Percentiles rank a stretch among this genome's conserved stretches.
These are phyloP conservation scores for Heimioporus sp. DNA, from an alignment of 768 basidiomycete genomes.

Conservation along the genomic window DNA sequence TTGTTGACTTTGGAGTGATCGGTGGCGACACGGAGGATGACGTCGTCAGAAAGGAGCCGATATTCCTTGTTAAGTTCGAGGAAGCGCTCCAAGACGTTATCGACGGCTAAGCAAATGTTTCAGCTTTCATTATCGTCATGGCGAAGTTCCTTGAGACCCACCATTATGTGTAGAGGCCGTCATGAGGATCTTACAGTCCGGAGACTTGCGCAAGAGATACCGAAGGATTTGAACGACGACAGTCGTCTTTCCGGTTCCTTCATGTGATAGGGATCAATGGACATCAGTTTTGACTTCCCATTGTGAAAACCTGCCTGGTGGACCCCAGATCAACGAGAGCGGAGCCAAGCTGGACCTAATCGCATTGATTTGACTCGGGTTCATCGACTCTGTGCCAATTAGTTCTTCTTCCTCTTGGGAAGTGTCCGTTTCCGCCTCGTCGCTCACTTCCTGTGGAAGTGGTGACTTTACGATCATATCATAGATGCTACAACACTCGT, in stretches of 20 bases:
- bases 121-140: neutral
- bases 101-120: conserved; percentile 48
- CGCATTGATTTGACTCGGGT: conserved; percentile 54
- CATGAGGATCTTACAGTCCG: conserved; percentile 55
- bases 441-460: conserved; percentile 12
- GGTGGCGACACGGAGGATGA: conserved; percentile 67
- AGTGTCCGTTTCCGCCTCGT: conserved; percentile 5
- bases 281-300: neutral
- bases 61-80: conserved; percentile 43
- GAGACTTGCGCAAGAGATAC: conserved; percentile 34
- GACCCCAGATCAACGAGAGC: conserved; percentile 66
- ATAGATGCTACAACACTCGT: conserved; percentile 49
- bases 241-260: conserved; percentile 72
- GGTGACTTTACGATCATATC: conserved; percentile 40
- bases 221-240: conserved; percentile 62
- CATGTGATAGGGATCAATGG: neutral
- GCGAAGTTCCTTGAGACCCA: conserved; percentile 13
- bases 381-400: conserved; percentile 33
- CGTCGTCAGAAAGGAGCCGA: conserved; percentile 47
- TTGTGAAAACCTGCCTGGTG: conserved; percentile 44
- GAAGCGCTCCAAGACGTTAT: conserved; percentile 68
- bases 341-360: conserved; percentile 42
- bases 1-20: conserved; percentile 63
- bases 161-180: conserved; percentile 73
- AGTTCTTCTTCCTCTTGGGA: conserved; percentile 9